These are phyloP conservation scores for Schizophyllum amplum DNA, from an alignment of 1,284 basidiomycete species.

Conservation along the genomic window DNA sequence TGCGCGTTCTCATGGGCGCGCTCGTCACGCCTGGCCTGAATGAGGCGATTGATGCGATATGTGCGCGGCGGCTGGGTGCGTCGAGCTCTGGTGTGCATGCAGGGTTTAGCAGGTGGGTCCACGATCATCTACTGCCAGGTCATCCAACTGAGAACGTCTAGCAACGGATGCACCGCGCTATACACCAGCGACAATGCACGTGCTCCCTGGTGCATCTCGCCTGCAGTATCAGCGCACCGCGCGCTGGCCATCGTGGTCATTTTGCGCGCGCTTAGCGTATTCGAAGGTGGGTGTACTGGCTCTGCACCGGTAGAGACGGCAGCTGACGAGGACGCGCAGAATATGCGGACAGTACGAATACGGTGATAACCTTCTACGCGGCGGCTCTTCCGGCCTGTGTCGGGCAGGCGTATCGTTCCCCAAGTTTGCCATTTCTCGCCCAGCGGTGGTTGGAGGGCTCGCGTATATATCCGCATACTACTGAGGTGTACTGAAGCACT, in stretches of 20 bases:
- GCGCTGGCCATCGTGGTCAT: constrained; percentile 61
- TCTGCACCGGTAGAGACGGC: constrained; percentile 7
- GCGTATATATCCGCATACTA: constrained; percentile 33
- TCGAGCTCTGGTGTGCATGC: constrained; percentile 26
- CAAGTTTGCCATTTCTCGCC: constrained; percentile 68
- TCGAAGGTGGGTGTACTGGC: constrained; percentile 44
- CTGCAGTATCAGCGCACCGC: constrained; percentile 57
- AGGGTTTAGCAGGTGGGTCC: constrained; percentile 44
- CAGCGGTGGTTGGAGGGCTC: constrained; percentile 68
- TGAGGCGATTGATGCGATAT: constrained; percentile 58
- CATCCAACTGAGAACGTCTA: constrained; percentile 12
- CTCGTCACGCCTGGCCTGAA: constrained; percentile 46
- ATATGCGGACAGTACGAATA: constrained; percentile 53
- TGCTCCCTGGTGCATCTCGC: constrained; percentile 65
- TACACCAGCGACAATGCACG: constrained; percentile 30
- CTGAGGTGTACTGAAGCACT: too few species aligned
- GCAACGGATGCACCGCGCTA: constrained; percentile 32
- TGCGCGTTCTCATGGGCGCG: constrained; percentile 38
- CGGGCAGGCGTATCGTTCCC: constrained; percentile 50
- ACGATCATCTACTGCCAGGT: background rate
- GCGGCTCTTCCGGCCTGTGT: constrained; percentile 55
- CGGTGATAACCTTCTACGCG: constrained; percentile 72
- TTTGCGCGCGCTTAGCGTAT: constrained; percentile 63
- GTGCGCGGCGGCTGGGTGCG: constrained; percentile 40
- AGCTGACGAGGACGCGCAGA: constrained; percentile 33